phyloP scores from a whole-genome alignment of 2,329 filamentous ascomycete genomes.

The Rhinocladiella mackenziei region DNA sequence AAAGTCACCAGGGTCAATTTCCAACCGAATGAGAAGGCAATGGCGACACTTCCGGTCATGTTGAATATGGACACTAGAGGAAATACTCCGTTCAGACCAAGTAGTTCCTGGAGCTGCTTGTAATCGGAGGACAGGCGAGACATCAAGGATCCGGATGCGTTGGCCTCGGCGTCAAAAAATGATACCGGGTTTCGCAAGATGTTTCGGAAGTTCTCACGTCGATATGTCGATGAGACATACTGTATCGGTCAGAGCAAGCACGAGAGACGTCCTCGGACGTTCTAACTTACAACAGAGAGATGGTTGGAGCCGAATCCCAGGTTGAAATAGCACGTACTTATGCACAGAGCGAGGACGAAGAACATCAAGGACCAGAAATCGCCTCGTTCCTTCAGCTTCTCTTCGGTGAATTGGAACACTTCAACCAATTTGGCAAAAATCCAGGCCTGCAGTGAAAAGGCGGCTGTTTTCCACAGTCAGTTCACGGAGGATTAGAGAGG shows the following conservation, averaged over 20 bases:
- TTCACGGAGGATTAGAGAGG: not conserved
- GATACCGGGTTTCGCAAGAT: conserved; percentile 43
- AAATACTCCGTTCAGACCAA: conserved; percentile 63
- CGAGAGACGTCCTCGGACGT: conserved; percentile 30
- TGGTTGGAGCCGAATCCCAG: conserved; percentile 46
- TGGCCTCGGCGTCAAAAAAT: conserved; percentile 45
- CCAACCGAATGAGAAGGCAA: conserved; percentile 71
- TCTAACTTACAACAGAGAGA: conserved; percentile 34
- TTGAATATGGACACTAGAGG: conserved; percentile 68
- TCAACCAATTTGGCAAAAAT: conserved; percentile 49
- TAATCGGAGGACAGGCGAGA: conserved; percentile 48
- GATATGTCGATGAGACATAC: conserved; percentile 37
- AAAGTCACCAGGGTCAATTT: conserved; percentile 67
- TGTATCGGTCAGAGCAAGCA: conserved; percentile 29
- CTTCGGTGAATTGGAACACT: conserved; percentile 44
- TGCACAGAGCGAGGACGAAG: conserved; percentile 50
- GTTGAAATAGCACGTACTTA: conserved; percentile 43
- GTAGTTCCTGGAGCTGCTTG: conserved; percentile 48
- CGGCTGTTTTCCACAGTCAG: conserved; percentile 45
- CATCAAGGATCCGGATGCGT: conserved; percentile 48
- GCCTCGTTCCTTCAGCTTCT: conserved; percentile 39
- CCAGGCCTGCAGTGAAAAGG: conserved; percentile 42
- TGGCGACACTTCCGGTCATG: conserved; percentile 59
- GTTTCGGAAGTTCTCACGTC: conserved; percentile 45
- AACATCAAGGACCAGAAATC: conserved; percentile 56